phyloP scores from a whole-genome alignment of 352 stramenopile species.

The Pythium sp. region DNA sequence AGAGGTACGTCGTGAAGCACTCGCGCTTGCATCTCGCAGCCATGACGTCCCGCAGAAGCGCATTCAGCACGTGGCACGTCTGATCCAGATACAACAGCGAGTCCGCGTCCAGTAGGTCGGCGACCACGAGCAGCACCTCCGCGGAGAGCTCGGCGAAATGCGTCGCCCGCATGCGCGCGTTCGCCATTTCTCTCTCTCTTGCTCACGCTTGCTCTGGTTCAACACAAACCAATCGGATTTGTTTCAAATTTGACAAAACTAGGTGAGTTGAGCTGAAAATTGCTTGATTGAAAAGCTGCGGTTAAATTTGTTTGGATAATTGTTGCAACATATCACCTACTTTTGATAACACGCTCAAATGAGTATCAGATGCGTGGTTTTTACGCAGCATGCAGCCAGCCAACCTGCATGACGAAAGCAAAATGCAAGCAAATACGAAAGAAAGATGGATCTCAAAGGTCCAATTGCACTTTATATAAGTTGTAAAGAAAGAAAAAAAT shows the following conservation, averaged over 20 bases:
- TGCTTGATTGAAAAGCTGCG: not conserved
- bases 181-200: not conserved
- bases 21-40: constrained; percentile 59
- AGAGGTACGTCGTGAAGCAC: constrained; percentile 57
- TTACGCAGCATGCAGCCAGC: not conserved
- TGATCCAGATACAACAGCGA: constrained; percentile 41
- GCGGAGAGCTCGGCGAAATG: constrained; percentile 30
- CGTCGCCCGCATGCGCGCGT: not conserved
- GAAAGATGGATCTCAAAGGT: not conserved
- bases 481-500: not conserved
- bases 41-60: constrained; percentile 12
- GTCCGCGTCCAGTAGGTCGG: constrained; percentile 31
- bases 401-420: not conserved
- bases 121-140: constrained; percentile 39
- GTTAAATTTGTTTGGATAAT: not conserved
- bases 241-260: not conserved
- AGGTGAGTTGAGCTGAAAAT: not conserved
- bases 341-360: not conserved
- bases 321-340: not conserved
- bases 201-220: not conserved
- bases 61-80: constrained; percentile 18
- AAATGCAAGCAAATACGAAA: not conserved
- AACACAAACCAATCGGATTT: not conserved
- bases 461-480: not conserved
- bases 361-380: not conserved